Conservation (phyloP, 805 yeast species). For the Trichomonascus vanleenenianus region DNA sequence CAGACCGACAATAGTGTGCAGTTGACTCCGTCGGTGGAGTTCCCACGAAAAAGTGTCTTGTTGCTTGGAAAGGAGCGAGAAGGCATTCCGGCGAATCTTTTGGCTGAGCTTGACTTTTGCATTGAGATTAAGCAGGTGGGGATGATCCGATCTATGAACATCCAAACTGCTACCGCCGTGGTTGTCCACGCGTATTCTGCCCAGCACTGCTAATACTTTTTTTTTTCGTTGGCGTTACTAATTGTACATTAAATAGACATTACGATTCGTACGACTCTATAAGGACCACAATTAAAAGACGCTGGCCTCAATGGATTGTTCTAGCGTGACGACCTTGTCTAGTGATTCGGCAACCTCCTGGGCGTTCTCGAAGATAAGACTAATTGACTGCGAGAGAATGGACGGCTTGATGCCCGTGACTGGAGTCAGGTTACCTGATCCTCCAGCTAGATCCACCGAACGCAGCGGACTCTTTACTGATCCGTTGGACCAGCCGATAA, state of each 20-base stretch:
- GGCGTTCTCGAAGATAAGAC: slow-evolving; percentile 55
- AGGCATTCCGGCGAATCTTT: slow-evolving; percentile 81
- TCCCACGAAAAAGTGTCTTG: slow-evolving; percentile 74
- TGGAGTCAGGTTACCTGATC: slow-evolving; percentile 1
- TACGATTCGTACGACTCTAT: slow-evolving; percentile 1
- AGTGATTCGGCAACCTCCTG: slow-evolving; percentile 52
- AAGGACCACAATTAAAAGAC: not conserved
- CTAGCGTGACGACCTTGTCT: slow-evolving; percentile 10
- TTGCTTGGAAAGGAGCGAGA: slow-evolving; percentile 81
- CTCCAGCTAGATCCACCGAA: slow-evolving; percentile 52
- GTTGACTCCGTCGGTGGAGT: slow-evolving; percentile 51
- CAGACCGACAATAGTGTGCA: slow-evolving; percentile 87
- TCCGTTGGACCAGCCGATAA: slow-evolving; percentile 65
- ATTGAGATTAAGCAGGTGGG: slow-evolving; percentile 90
- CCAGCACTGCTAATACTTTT: slow-evolving; percentile 42
- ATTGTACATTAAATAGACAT: not conserved
- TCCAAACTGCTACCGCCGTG: slow-evolving; percentile 94
- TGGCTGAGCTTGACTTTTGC: slow-evolving; percentile 77
- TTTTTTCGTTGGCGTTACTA: not conserved
- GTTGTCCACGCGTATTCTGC: slow-evolving; percentile 83
- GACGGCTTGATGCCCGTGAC: slow-evolving; percentile 17
- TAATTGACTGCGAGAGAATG: slow-evolving; percentile 44
- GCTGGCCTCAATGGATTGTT: not conserved
- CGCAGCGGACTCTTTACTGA: slow-evolving; percentile 65
- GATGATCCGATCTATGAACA: slow-evolving; percentile 89